Evolutionary conservation across 768 basidiomycete species (phyloP), one percentile per base, ranked within the genome.

Genomic region (Calocera viscosa): DNA sequence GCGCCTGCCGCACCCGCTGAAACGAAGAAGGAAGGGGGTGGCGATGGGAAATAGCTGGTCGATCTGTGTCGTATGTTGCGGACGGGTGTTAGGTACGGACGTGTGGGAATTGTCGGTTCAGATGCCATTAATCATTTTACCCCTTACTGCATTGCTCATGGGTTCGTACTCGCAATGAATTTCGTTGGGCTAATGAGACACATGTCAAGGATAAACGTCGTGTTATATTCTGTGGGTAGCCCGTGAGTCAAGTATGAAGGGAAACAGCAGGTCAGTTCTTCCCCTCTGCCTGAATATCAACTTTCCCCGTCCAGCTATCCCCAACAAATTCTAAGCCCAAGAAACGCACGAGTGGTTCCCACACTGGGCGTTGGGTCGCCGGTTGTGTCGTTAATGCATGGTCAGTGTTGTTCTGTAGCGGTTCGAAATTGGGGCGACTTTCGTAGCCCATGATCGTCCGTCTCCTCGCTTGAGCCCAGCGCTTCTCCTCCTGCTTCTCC

Each of bases 81-180:
- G 49, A 49, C 8, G 49, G 49, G 49, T 11, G 49, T 49, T 24
- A 49, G 11, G 49, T 24, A 16, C 49, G 49, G 49, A 49, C 39
- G 39, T 10, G 39, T 10, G 39, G 11, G 39, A 19, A 40, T 10
- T 40, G 10, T 49, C 24, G 14, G 10, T 14, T n/a, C n/a, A n/a
- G n/a, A 49, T 49, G 49, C 22, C 24, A 10, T 49, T n/a, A 49
- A 49, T 49, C 49, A 49, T 49, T 49, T 49, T 49, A 49, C 49
- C 49, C 49, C 8, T 49, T 49, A 49, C 49, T 14, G 49, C 49
- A 49, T 49, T 49, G 49, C 49, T 49, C 49, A 49, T 49, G 49
- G 49, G 49, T 49, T 49, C n/a, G n/a, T n/a, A n/a, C n/a, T n/a
- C n/a, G n/a, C n/a, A 24, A 14, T 49, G 49, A 49, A 49, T 49